Base-by-base conservation (phyloP, 345 rosid genomes). In the Gossypium bickii region DNA sequence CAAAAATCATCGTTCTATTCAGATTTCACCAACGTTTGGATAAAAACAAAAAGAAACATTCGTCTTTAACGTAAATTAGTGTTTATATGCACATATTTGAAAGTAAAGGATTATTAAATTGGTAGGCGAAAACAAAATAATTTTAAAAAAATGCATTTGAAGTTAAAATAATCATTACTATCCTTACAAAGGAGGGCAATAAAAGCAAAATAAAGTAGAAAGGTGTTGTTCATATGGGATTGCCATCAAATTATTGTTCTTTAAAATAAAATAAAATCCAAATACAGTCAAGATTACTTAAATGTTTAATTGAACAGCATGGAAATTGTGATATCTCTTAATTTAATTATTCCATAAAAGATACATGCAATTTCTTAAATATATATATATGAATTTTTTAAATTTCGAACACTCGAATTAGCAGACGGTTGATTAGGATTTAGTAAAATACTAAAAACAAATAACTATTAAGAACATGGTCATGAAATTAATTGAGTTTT, bases 21-120 rank as follows among this genome's bases (percentile, higher is more conserved):
- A 16, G 18, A 6, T 9, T 18, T n/a, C 16, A 17, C 27, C 7
- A 12, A 20, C 22, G 2, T 20, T 66, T 44, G 34, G 71, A 45
- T 13, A 67, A 67, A 67, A 67, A 45, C 53, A 67, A 22, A 67
- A 45, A 12, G 71, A 45, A 48, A 7, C 70, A 67, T 67, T 67
- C 55, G 11, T 12, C 34, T 66, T 20, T 45, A 45, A 65, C 55
- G 12, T 45, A 67, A 67, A 34, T 34, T 20, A 45, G 13, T 45
- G n/a, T 45, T 45, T 12, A 22, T 45, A 12, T 49, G 71, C 22
- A 67, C 12, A 45, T 12, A 20, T 45, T 67, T 67, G 55, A 67
- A 67, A 22, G 71, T 12, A 67, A 67, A 6, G 71, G 53, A 20
- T 43, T 4, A 66, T 44, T 45, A 66, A 20, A 3, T 44, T 12